Conservation (phyloP, 164 flowering plant genomes). For the Platanus orientalis region DNA sequence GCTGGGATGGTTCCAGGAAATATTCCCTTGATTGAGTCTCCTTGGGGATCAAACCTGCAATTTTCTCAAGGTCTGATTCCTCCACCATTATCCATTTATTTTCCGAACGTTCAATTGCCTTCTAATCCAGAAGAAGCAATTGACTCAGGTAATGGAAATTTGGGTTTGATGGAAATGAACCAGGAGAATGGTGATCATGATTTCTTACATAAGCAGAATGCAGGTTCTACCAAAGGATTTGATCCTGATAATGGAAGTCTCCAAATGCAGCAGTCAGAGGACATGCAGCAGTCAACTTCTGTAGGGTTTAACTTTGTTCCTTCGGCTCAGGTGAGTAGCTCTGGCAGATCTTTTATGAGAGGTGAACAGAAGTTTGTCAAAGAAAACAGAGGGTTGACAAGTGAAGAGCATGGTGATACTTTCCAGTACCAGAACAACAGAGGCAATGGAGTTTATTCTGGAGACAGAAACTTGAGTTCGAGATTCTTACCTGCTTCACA, state of each 20-base stretch:
- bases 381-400: conserved; percentile 38
- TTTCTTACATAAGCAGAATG: conserved; percentile 62
- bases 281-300: conserved; percentile 42
- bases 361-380: conserved; percentile 39
- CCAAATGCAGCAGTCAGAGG: conserved; percentile 40
- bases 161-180: conserved; percentile 40
- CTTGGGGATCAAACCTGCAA: conserved; percentile 59
- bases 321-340: conserved; percentile 31
- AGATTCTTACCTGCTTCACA: conserved; percentile 34
- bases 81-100: conserved; percentile 50
- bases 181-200: conserved; percentile 42
- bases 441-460: conserved; percentile 37
- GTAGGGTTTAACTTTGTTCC: conserved; percentile 31
- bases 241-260: conserved; percentile 48
- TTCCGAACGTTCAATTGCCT: conserved; percentile 43
- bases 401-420: conserved; percentile 39
- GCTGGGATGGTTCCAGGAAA: conserved; percentile 62
- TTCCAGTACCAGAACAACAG: conserved; percentile 37
- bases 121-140: conserved; percentile 47
- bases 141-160: conserved; percentile 48
- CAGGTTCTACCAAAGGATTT: conserved; percentile 41
- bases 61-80: conserved; percentile 65
- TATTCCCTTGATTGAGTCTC: conserved; percentile 53
- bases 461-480: conserved; percentile 43
- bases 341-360: conserved; percentile 33